Percentiles rank a stretch among this genome's conserved stretches.
Conservation (phyloP, 306 rosid genomes). For the Sechiopsis laciniata region DNA sequence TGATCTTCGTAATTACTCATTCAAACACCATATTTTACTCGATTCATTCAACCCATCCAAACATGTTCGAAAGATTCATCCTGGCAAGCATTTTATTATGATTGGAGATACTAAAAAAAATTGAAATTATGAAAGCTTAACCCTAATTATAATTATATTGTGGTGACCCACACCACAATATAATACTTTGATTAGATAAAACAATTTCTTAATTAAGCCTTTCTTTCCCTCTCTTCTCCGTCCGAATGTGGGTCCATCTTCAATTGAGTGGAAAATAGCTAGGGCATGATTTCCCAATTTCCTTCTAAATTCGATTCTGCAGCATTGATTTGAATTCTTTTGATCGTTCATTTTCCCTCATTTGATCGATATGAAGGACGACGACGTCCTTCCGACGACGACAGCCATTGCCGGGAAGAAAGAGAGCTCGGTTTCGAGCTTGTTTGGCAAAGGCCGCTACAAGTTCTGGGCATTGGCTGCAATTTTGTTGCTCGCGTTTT, state of each 20-base stretch:
- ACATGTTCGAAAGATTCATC: too few species aligned
- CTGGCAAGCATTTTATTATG: too few species aligned
- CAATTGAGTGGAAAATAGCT: not conserved
- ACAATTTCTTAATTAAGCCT: not conserved
- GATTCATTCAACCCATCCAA: too few species aligned
- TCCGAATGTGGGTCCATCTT: conserved; percentile 13
- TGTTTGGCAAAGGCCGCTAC: conserved; percentile 71
- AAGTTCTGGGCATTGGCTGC: conserved; percentile 95
- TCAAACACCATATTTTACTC: too few species aligned
- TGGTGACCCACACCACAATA: not conserved
- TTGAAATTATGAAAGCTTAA: not conserved
- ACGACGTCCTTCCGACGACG: conserved; percentile 64
- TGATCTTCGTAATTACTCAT: too few species aligned
- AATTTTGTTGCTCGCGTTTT: conserved; percentile 80
- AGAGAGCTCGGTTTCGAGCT: conserved; percentile 52
- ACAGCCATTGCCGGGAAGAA: conserved; percentile 44
- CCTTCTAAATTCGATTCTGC: not conserved
- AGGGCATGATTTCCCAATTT: not conserved
- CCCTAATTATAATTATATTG: not conserved
- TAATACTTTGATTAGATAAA: not conserved
- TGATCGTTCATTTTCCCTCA: not conserved
- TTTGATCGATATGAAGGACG: conserved; percentile 75
- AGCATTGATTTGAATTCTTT: not conserved
- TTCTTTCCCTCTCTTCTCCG: not conserved
- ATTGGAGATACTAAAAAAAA: too few species aligned